Percentiles rank a stretch among this genome's conserved stretches.
phyloP scores from a whole-genome alignment of 257 asterid genomes.

The Gentiana dahurica region DNA sequence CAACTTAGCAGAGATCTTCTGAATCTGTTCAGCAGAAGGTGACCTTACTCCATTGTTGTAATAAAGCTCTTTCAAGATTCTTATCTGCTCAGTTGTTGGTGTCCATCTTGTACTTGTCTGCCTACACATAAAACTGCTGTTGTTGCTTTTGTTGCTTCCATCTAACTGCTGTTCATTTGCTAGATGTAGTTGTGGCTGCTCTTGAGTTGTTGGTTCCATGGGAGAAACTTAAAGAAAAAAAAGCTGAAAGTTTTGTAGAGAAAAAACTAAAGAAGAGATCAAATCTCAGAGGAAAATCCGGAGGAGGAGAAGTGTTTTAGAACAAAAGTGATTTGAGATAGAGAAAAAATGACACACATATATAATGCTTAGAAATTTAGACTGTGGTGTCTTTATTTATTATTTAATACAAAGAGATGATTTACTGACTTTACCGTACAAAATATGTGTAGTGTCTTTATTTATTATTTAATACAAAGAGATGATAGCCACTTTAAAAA shows the following conservation, averaged over 20 bases:
- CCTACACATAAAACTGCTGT: conserved; percentile 44
- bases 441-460: no score
- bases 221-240: conserved; percentile 8
- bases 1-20: conserved; percentile 78
- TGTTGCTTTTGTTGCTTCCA: conserved; percentile 16
- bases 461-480: no score
- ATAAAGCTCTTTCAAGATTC: conserved; percentile 87
- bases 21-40: conserved; percentile 91
- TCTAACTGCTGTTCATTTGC: conserved; percentile 21
- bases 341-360: conserved; percentile 1
- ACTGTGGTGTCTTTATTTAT: no score
- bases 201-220: conserved; percentile 34
- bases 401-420: no score
- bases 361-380: no score
- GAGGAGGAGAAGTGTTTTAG: neutral
- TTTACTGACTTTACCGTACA: no score
- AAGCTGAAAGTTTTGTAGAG: neutral
- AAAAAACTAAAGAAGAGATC: neutral
- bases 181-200: conserved; percentile 14
- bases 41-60: conserved; percentile 96
- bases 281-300: conserved; percentile 1
- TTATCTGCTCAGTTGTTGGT: conserved; percentile 84
- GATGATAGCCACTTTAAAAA: no score
- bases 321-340: neutral
- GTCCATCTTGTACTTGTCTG: conserved; percentile 95